Evolutionary conservation across 441 rosid species (phyloP).

Genomic region (Jatropha multifida): DNA sequence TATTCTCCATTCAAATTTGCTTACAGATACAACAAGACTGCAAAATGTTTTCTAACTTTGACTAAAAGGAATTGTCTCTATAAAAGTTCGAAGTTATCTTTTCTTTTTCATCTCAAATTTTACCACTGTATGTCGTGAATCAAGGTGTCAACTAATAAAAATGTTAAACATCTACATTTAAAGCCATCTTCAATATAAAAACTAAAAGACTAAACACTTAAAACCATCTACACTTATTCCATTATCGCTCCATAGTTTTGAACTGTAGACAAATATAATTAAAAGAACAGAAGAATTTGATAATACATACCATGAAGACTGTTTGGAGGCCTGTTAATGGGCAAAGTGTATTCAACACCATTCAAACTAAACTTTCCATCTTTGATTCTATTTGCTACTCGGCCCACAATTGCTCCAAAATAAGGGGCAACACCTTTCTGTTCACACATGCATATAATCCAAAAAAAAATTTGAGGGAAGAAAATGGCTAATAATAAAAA

Average conservation of each 20-base stretch:
- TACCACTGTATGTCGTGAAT: not conserved
- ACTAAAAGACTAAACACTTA: not conserved
- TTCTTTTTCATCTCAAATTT: not conserved
- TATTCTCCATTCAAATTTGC: not conserved
- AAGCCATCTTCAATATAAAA: not conserved
- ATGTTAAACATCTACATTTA: not conserved
- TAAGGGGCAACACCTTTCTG: constrained; percentile 77
- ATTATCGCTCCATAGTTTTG: not conserved
- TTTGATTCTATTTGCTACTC: constrained; percentile 87
- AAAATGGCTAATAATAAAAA: not conserved
- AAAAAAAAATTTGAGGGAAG: not conserved
- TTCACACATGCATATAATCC: constrained; percentile 13
- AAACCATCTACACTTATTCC: not conserved
- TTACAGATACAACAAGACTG: not conserved
- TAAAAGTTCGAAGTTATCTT: not conserved
- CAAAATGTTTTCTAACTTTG: not conserved
- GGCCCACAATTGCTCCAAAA: constrained; percentile 92
- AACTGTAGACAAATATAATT: not conserved
- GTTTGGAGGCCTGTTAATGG: constrained; percentile 83
- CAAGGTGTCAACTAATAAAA: not conserved
- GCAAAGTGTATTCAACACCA: constrained; percentile 62
- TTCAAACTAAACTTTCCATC: constrained; percentile 76
- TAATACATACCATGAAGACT: constrained; percentile 74
- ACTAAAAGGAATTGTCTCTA: not conserved
- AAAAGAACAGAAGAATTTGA: not conserved